These are phyloP conservation scores for Amanita polypyramis DNA, from an alignment of 768 basidiomycete species.

Conservation along the genomic window DNA sequence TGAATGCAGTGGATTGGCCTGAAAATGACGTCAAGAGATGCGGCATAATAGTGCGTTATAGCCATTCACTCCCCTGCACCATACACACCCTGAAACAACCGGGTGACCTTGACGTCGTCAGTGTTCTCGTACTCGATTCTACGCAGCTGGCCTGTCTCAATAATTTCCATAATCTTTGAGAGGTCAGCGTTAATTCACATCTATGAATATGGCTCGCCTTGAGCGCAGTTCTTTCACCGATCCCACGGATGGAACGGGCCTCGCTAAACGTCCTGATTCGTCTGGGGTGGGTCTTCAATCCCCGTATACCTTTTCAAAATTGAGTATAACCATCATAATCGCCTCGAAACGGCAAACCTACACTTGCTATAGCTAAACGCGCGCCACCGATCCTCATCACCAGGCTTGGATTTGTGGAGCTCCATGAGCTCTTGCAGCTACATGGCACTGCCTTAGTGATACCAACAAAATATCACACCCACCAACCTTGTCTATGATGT, in stretches of 20 bases:
- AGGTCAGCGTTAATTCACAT: background rate
- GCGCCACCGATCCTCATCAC: constrained; percentile 59
- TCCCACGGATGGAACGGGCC: constrained; percentile 46
- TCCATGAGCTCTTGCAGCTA: constrained; percentile 60
- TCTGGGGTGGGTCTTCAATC: constrained; percentile 41
- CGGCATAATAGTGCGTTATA: background rate
- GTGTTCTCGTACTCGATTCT: constrained; percentile 61
- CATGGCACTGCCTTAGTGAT: background rate
- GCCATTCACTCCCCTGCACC: constrained; percentile 57
- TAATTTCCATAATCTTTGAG: constrained; percentile 68
- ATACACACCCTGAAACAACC: constrained; percentile 71
- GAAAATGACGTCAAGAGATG: background rate
- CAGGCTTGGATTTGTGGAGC: constrained; percentile 51
- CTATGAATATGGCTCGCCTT: constrained; percentile 34
- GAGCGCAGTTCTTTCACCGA: constrained; percentile 66
- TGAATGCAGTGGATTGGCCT: constrained; percentile 58
- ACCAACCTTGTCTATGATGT: constrained; percentile 61
- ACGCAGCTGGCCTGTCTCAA: constrained; percentile 60
- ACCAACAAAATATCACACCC: background rate
- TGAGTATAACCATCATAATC: background rate
- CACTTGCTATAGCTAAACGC: constrained; percentile 58
- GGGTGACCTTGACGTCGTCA: constrained; percentile 44
- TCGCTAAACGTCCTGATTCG: constrained; percentile 50
- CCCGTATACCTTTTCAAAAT: constrained; percentile 42
- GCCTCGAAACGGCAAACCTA: constrained; percentile 16